Evolutionary conservation across 2,329 filamentous ascomycete species (phyloP), one percentile per base, ranked within the genome.

Genomic region (Calycina herbarum): DNA sequence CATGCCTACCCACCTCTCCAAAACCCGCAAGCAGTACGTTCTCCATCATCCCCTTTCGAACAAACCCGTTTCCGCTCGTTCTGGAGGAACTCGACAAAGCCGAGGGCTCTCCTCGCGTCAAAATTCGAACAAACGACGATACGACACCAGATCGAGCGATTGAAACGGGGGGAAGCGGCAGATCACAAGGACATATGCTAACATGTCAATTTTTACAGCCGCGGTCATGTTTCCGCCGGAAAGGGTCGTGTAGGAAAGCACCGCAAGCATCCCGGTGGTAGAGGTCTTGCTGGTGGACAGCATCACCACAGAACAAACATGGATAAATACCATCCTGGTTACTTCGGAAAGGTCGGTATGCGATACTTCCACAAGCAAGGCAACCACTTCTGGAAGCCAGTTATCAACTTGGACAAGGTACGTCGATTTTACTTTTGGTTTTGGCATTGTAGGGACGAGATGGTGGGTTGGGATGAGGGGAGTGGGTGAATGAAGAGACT

Each of bases 161-260:
- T 42, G 61, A 57, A 40, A 33, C 56, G 35, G 27, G 31, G 2
- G 60, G 40, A 58, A 40, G 51, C 3, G 31, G 33, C 38, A 60
- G 40, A 56, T 29, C 35, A 56, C 65, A 27, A 64, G 64, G 54
- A 69, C 60, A 63, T 65, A 65, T 64, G 71, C 74, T 79, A 70
- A 78, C 70, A 66, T 67, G 68, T 75, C 59, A 69, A 54, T 48
- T 45, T 64, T 63, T 73, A 73, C 79, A 93, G 90, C 86, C 93
- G 94, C 86, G 94, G 94, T 83, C 93, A 99, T 86, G 95, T 99
- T 81, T 96, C 92, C 79, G 93, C 93, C 87, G 95, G 95, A 87
- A 89, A 98, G 83, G 94, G 95, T 86, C 94, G 94, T 89, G 83
- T 98, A 81, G 95, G 95, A 82, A 98, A 98, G 91, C 94, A 97